Conservation (phyloP, 805 yeast species). For the Candida ponderosae region DNA sequence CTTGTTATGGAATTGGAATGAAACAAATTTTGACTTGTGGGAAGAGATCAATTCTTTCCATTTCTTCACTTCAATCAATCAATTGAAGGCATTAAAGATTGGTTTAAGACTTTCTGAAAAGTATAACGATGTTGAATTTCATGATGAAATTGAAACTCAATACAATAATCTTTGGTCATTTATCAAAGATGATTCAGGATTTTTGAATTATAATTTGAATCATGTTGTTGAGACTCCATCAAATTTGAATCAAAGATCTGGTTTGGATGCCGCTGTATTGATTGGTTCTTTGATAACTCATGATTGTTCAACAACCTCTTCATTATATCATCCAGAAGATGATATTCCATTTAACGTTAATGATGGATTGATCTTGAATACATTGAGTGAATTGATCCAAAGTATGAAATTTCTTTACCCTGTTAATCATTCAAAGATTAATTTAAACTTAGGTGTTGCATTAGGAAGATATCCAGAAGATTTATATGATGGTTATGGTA, state of each 20-base stretch:
- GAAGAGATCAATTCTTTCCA: constrained; percentile 76
- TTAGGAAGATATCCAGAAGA: constrained; percentile 94
- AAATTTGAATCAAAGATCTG: constrained; percentile 41
- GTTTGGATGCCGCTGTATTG: constrained; percentile 74
- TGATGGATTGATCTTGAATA: constrained; percentile 50
- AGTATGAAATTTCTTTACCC: constrained; percentile 76
- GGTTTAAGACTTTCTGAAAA: constrained; percentile 38
- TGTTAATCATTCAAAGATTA: constrained; percentile 48
- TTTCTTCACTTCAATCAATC: constrained; percentile 72
- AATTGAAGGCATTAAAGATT: constrained; percentile 56
- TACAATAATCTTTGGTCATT: constrained; percentile 18
- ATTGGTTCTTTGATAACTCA: constrained; percentile 34
- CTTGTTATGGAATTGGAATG: constrained; percentile 52
- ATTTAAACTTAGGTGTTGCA: constrained; percentile 43
- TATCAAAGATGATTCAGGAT: constrained; percentile 24
- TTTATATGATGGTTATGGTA: constrained; percentile 66
- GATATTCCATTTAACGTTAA: constrained; percentile 55
- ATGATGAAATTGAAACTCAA: constrained; percentile 11
- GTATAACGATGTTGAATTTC: constrained; percentile 20
- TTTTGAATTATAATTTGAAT: constrained; percentile 31
- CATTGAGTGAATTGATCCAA: constrained; percentile 51
- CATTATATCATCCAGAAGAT: constrained; percentile 24
- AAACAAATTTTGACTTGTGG: constrained; percentile 82
- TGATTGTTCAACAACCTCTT: constrained; percentile 36
- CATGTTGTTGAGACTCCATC: constrained; percentile 68